Evolutionary conservation across 2,329 filamentous ascomycete genomes (phyloP), one percentile per base, ranked within the genome.

Genomic region (Gnomoniopsis sp.): DNA sequence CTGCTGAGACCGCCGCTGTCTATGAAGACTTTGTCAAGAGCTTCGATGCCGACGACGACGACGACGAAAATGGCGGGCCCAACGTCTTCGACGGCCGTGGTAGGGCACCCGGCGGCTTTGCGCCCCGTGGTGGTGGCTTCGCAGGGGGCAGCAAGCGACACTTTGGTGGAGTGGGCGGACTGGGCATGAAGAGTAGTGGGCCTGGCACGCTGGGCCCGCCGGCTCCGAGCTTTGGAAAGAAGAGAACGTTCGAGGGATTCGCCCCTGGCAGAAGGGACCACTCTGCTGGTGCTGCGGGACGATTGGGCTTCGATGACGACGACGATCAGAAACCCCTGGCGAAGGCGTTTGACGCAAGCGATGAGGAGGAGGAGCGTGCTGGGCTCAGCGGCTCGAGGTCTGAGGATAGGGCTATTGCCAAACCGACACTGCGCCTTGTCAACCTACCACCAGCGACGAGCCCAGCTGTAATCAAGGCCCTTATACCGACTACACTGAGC

Each of bases 11-110:
- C 7, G 90, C 89, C 22, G 91, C 91, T 23, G 91, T 92, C 1
- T 90, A 93, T 72, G 86, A 91, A 66, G 91, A 93, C 64, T 96
- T 96, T 65, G 85, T 95, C 58, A 93, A 93, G 73, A 91, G 83
- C 57, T 90, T 90, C 66, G 87, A 86, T 48, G 78, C 82, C 61
- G 84, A 87, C 41, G 82, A 83, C 26, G 78, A 81, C 44, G 77
- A 80, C 47, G 72, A 77, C 59, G 70, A 74, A 23, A 68, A 67
- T 41, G 60, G 63, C 49, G 21, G 19, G 3, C 48, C 36, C 49
- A 47, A 46, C 15, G 26, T 12, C 43, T 23, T 30, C 53, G 52
- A 54, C 21, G 52, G 43, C 19, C 33, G 46, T 17, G 44, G 44
- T 3, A 34, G 30, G 14, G 19, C 53, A 17, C 36, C 44, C 21